These are phyloP conservation scores for Fusarium sp. DNA, from an alignment of 2,329 filamentous ascomycete species.

Conservation along the genomic window DNA sequence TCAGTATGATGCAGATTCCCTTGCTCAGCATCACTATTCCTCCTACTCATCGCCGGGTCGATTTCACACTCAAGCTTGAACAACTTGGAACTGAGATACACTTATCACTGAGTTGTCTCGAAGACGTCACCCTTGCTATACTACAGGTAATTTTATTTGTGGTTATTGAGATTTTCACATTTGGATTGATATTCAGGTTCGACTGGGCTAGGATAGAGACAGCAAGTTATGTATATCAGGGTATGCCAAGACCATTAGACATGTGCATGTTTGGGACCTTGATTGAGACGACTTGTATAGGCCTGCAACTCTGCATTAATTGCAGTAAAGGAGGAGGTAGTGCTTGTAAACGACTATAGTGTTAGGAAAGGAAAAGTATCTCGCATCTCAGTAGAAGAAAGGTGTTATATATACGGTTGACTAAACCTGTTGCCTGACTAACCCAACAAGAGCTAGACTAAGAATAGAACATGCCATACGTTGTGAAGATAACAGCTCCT, in stretches of 20 bases:
- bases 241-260: rapidly evolving
- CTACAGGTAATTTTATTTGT: not conserved
- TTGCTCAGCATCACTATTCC: not conserved
- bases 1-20: not conserved
- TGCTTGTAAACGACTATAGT: rapidly evolving
- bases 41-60: not conserved
- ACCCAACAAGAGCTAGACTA: not conserved
- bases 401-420: too few relatives aligned
- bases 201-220: not conserved
- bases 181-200: not conserved
- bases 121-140: not conserved
- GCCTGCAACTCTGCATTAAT: too few relatives aligned
- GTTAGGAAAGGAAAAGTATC: rapidly evolving
- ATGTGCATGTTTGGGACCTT: rapidly evolving
- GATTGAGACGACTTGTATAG: not conserved
- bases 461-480: not conserved
- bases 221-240: not conserved
- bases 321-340: rapidly evolving
- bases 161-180: not conserved
- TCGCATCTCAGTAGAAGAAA: not conserved
- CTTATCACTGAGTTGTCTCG: too few relatives aligned
- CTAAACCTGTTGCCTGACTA: not conserved
- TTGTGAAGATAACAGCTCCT: not conserved
- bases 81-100: not conserved
- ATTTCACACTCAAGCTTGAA: not conserved